Percentiles rank a stretch among this genome's conserved stretches.
Conservation (phyloP, 2,329 filamentous ascomycete species). For the Fusarium fracticaudum region DNA sequence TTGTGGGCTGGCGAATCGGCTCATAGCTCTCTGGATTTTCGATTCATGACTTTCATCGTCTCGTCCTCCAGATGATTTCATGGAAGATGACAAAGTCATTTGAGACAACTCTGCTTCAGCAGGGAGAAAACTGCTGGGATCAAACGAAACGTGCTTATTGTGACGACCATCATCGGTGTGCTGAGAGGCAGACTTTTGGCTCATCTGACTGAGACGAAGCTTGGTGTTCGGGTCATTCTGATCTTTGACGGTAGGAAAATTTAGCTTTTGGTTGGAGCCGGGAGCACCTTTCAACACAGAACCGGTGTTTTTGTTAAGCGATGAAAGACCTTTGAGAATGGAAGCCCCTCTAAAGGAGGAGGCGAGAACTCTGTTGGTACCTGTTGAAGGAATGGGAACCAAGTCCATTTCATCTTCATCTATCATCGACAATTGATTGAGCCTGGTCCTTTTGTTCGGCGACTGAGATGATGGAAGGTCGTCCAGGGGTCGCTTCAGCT, state of each 20-base stretch:
- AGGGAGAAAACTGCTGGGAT: slow-evolving; percentile 19
- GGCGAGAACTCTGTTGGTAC: not conserved
- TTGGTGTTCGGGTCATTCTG: slow-evolving; percentile 71
- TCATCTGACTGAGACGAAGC: slow-evolving; percentile 73
- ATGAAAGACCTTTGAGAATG: slow-evolving; percentile 4
- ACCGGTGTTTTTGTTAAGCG: not conserved
- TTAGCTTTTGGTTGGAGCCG: slow-evolving; percentile 56
- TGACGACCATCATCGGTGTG: slow-evolving; percentile 52
- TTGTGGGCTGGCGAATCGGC: slow-evolving; percentile 5
- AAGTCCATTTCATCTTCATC: slow-evolving; percentile 16
- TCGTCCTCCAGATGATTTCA: slow-evolving; percentile 13
- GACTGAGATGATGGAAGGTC: not conserved
- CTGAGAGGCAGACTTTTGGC: slow-evolving; percentile 56
- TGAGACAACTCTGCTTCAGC: slow-evolving; percentile 2
- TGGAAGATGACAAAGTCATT: slow-evolving; percentile 20
- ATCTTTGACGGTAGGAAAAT: slow-evolving; percentile 82
- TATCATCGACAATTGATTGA: not conserved
- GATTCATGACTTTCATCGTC: slow-evolving; percentile 5
- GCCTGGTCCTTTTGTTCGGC: slow-evolving; percentile 10
- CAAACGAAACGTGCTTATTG: slow-evolving; percentile 39
- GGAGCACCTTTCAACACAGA: slow-evolving; percentile 6
- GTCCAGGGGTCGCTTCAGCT: slow-evolving; percentile 18
- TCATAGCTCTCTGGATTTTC: slow-evolving; percentile 28
- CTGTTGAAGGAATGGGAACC: slow-evolving; percentile 17
- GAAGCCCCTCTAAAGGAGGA: not conserved